These are phyloP conservation scores for Durotheca rogersii DNA, from an alignment of 495 filamentous ascomycete species.

Conservation along the genomic window DNA sequence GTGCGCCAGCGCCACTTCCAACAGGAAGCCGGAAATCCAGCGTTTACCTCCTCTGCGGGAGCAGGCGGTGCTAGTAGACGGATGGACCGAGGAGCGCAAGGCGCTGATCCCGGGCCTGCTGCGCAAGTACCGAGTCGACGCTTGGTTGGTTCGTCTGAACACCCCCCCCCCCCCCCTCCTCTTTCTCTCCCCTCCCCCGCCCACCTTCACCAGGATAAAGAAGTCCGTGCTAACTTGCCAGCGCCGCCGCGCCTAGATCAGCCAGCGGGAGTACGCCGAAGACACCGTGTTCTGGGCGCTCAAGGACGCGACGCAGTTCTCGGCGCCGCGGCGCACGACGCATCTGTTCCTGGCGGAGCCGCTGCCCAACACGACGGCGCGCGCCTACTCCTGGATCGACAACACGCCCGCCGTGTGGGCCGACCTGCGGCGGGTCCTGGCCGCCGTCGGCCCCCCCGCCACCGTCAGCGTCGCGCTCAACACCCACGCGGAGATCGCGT, in stretches of 20 bases:
- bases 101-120: constrained; percentile 42
- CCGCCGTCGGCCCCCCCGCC: constrained; percentile 29
- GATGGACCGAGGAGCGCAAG: constrained; percentile 43
- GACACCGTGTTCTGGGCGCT: constrained; percentile 53
- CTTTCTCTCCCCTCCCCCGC: neutral
- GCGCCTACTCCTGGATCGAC: constrained; percentile 44
- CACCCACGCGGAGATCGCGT: constrained; percentile 42
- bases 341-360: constrained; percentile 44
- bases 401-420: constrained; percentile 45
- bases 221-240: too few relatives aligned
- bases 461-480: constrained; percentile 44
- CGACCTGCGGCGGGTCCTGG: constrained; percentile 36
- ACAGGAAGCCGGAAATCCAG: constrained; percentile 38
- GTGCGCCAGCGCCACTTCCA: constrained; percentile 11
- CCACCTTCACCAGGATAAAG: neutral
- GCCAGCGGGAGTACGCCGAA: constrained; percentile 51
- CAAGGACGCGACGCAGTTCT: constrained; percentile 45
- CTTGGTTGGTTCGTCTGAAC: constrained; percentile 48
- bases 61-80: constrained; percentile 44
- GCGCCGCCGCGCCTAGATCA: constrained; percentile 36
- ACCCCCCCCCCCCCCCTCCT: too few relatives aligned
- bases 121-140: constrained; percentile 47
- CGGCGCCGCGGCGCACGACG: constrained; percentile 47
- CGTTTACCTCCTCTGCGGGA: constrained; percentile 43
- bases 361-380: constrained; percentile 13